Base-by-base conservation (phyloP, 1,139 yeast species). In the Taiozyma sp. region DNA sequence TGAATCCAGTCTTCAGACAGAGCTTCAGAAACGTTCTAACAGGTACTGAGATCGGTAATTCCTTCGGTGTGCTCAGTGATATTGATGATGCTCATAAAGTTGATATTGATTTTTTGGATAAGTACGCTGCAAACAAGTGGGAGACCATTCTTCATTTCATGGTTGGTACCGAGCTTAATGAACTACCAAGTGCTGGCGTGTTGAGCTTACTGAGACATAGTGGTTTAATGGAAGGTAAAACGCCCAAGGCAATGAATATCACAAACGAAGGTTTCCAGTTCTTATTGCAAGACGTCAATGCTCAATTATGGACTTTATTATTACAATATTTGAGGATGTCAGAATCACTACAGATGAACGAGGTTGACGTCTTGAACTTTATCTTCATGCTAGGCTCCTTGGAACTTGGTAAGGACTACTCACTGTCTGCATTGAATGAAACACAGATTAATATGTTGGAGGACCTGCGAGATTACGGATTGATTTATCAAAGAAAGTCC, bases 241-340 rank as follows among this genome's bases (percentile, higher is more conserved):
- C 79, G 14, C 68, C 78, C 2, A 68, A 70, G 30, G 75, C 73
- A 46, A 72, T 90, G 67, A 75, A 79, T 50, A 95, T 93, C 62
- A 91, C 99, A 3, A 88, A 89, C 59, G 79, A 82, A 42, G 99
- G 99, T 21, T 93, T 93, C 66, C 99, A 93, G 70, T 93, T 93
- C 63, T 70, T 93, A 53, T 71, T 93, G 46, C 99, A 93, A 66
- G 97, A 91, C 62, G 87, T 87, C 30, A 90, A 89, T 66, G 88
- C 97, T 1, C 99, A 93, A 68, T 85, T 93, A 16, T 93, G 99
- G 99, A 85, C 97, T 0, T 72, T 93, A 42, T 69, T 93, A 43
- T 71, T 93, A 47, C 97, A 93, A 66, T 95, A 95, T 65, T 72
- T 95, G 55, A 86, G 86, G 64, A 78, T 89, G 75, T 81, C 97